Percentiles rank a stretch among this genome's conserved stretches.
These are phyloP conservation scores for Ilyonectria robusta DNA, from an alignment of 2,329 filamentous ascomycete species.

Conservation along the genomic window DNA sequence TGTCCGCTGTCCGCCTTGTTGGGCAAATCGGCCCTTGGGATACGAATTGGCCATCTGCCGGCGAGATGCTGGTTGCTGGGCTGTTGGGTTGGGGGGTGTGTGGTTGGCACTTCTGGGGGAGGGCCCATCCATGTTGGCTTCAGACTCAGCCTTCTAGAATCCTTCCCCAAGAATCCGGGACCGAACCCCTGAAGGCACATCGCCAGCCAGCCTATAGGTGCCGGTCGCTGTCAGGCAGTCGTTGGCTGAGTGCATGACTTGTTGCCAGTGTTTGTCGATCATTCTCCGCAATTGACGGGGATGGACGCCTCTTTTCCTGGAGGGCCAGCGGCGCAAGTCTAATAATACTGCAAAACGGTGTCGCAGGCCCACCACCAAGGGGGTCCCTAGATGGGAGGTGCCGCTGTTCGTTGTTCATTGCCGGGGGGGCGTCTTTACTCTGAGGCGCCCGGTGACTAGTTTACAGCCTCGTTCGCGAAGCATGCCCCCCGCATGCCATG, in stretches of 20 bases:
- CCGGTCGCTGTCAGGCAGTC: slow-evolving; percentile 22
- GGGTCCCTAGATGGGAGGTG: slow-evolving; percentile 26
- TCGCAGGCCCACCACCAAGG: slow-evolving; percentile 26
- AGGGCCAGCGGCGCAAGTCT: slow-evolving; percentile 11
- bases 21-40: neutral
- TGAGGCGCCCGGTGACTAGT: slow-evolving; percentile 3
- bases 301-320: slow-evolving; percentile 15
- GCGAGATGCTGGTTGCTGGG: slow-evolving; percentile 4
- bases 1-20: slow-evolving; percentile 4
- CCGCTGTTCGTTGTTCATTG: slow-evolving; percentile 1
- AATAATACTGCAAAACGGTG: slow-evolving; percentile 6
- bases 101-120: neutral
- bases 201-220: slow-evolving; percentile 36
- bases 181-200: slow-evolving; percentile 36
- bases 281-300: slow-evolving; percentile 34
- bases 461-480: slow-evolving; percentile 27
- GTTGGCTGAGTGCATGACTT: slow-evolving; percentile 23
- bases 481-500: slow-evolving; percentile 3
- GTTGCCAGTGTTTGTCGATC: slow-evolving; percentile 35
- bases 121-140: slow-evolving; percentile 27
- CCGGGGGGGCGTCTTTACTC: neutral
- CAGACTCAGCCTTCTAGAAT: slow-evolving; percentile 46
- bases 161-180: slow-evolving; percentile 39
- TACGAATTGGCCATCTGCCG: slow-evolving; percentile 12
- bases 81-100: neutral